Percentiles rank a stretch among this genome's conserved stretches.
These are phyloP conservation scores for Paratinospora sagittata DNA, from an alignment of 164 flowering plant genomes.

Conservation along the genomic window DNA sequence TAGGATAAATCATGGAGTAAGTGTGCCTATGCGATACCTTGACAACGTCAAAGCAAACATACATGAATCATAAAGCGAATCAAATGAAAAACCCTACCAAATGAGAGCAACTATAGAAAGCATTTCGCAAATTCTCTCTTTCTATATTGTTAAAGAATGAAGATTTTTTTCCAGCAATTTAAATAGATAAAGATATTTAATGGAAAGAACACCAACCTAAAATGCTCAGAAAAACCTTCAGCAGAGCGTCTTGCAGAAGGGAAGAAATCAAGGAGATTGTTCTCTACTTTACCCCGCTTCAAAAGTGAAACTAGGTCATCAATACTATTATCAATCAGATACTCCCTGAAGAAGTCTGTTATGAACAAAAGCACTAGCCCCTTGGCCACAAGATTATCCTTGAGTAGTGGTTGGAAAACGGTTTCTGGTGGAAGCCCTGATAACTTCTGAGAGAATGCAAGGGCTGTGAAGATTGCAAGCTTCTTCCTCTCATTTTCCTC, in stretches of 20 bases:
- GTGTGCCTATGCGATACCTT: too few species aligned
- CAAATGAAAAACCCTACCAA: too few species aligned
- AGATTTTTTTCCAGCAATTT: background rate
- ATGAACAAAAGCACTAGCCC: too few species aligned
- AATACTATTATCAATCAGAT: conserved; percentile 81
- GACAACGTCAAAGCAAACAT: too few species aligned
- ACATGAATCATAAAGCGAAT: too few species aligned
- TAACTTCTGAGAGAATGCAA: conserved; percentile 91
- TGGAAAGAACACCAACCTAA: conserved; percentile 53
- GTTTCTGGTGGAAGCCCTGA: conserved; percentile 98
- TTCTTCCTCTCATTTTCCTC: conserved; percentile 95
- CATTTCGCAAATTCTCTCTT: background rate
- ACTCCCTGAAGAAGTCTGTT: conserved; percentile 93
- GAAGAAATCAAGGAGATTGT: conserved; percentile 77
- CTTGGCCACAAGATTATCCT: conserved; percentile 93
- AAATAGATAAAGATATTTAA: background rate
- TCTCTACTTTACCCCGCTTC: conserved; percentile 91
- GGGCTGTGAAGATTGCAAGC: conserved; percentile 94
- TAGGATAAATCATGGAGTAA: too few species aligned
- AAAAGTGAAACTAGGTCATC: conserved; percentile 88
- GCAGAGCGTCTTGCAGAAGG: conserved; percentile 81
- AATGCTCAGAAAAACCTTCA: conserved; percentile 87
- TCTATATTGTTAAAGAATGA: background rate
- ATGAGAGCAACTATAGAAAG: background rate
- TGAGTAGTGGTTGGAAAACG: conserved; percentile 89